Evolutionary conservation across 192 early-diverging fungal species (phyloP), one percentile per base, ranked within the genome.

Genomic region (Rhizophagus sp.): DNA sequence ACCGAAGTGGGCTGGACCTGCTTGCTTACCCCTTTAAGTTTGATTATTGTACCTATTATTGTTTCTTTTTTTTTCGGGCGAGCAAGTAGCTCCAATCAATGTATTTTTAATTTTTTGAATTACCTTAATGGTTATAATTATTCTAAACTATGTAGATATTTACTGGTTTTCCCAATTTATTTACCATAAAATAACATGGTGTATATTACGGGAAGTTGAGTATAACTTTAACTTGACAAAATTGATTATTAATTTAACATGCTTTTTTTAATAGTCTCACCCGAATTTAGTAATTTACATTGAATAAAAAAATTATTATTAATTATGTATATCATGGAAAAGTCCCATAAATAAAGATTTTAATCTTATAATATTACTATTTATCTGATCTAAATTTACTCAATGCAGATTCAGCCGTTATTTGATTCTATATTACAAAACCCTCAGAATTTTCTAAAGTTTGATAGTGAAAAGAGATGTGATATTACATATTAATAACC

Each of bases 1-100:
- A 63, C 13, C 17, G 47, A 41, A 76, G 74, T 76, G 36, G 74
- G 74, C 74, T 64, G 74, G 73, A 9, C 70, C 70, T 72, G 24
- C 73, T 57, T 74, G 24, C 44, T 52, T 74, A 27, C 49, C 50
- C n/a, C 22, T 30, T 25, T 74, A 12, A 47, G 11, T 47, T 47
- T 47, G 11, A 47, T 47, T 47, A 12, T 47, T 34, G 17, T 11
- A 27, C 19, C 63, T 36, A 72, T 76, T 44, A 24, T 39, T 36
- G 34, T 2, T 36, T 30, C 30, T 30, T 65, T 25, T 36, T 67
- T 12, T 64, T 64, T 64, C n/a, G 25, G 27, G 65, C 65, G 15
- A 22, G 52, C 52, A 19, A 57, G 52, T 57, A 5, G 52, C 52
- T 57, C 52, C 52, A 15, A 11, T 12, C 11, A 47, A 47, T 47